phyloP scores from a whole-genome alignment of 2,329 filamentous ascomycete species.

The Bipolaris victoriae region DNA sequence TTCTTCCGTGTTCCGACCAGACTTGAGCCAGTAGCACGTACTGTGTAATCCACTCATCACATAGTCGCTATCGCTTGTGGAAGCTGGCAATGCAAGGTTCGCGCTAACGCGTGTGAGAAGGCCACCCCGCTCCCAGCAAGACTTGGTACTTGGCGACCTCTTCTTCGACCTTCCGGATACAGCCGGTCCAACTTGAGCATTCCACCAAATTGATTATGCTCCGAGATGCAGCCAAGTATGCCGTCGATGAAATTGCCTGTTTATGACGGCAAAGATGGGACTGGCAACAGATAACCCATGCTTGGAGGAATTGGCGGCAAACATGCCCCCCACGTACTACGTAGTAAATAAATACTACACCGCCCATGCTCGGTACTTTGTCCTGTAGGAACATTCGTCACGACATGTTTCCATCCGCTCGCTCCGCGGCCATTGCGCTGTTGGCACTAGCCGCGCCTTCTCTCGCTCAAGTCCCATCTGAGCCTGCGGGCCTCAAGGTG shows the following conservation, averaged over 20 bases:
- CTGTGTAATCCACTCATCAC: background rate
- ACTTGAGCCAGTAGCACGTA: background rate
- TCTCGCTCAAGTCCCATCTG: conserved; percentile 23
- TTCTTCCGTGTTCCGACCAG: too few relatives aligned
- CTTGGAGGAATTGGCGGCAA: conserved; percentile 8
- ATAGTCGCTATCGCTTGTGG: background rate
- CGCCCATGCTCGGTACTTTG: background rate
- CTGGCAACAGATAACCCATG: background rate
- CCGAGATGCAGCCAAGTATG: conserved; percentile 7
- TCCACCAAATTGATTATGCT: background rate
- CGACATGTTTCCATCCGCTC: conserved; percentile 10
- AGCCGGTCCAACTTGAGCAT: conserved; percentile 3
- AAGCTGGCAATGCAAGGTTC: conserved; percentile 5
- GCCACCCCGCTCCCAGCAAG: conserved; percentile 6
- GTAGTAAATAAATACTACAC: conserved; percentile 4
- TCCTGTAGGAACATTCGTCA: background rate
- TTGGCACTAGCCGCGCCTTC: conserved; percentile 10
- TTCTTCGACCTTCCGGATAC: conserved; percentile 9
- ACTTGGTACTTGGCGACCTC: conserved; percentile 8
- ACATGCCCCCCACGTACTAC: background rate
- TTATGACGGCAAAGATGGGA: conserved; percentile 1
- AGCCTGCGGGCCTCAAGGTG: conserved; percentile 21
- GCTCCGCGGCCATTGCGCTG: conserved; percentile 11
- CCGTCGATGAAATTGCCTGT: background rate
- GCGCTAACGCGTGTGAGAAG: conserved; percentile 5